Evolutionary conservation across 2,329 filamentous ascomycete genomes (phyloP), one percentile per base, ranked within the genome.

Genomic region (Colletotrichum higginsianum): DNA sequence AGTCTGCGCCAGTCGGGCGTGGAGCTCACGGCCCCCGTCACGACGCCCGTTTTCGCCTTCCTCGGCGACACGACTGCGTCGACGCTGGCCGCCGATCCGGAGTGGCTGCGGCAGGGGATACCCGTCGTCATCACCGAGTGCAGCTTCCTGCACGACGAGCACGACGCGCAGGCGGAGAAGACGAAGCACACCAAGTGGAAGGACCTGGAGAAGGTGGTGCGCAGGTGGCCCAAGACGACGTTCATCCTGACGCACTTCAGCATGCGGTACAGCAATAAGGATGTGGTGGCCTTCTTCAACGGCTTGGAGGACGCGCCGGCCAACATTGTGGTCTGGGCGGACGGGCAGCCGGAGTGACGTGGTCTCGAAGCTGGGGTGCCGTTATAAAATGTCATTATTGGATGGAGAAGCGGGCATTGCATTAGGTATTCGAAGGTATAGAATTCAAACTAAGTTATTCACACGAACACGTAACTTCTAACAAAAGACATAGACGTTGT

Each of bases 181-280:
- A 86, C 85, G 6, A 85, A 85, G 75, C 85, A 87, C 71, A 87
- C 85, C 0, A 75, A 82, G 35, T 87, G 85, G 85, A 74, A 74
- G 16, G 85, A 87, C 52, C 74, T 87, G 55, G 85, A 86, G 73
- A 77, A 75, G 18, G 82, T 86, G 4, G 78, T 86, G 23, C 76
- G 84, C 38, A 80, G 77, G 67, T 86, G 83, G 81, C 80, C 81
- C 0, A 66, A 66, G 52, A 86, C 84, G 11, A 84, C 79, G 5
- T 87, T 86, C 76, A 80, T 87, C 35, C 70, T 87, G 56, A 86
- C 77, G 74, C 85, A 87, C 74, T 86, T 86, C 67, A 86, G 84
- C 70, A 71, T 86, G 76, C 76, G 85, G 40, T 74, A 86, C 68
- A 80, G 69, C 3, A 83, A 86, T 18, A 76, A 78, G 50, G 81